A percentile compares a stretch with the other conserved stretches of the same genome.
Evolutionary conservation across 805 yeast genomes (phyloP).

Genomic region (Candida methanosorbosa): DNA sequence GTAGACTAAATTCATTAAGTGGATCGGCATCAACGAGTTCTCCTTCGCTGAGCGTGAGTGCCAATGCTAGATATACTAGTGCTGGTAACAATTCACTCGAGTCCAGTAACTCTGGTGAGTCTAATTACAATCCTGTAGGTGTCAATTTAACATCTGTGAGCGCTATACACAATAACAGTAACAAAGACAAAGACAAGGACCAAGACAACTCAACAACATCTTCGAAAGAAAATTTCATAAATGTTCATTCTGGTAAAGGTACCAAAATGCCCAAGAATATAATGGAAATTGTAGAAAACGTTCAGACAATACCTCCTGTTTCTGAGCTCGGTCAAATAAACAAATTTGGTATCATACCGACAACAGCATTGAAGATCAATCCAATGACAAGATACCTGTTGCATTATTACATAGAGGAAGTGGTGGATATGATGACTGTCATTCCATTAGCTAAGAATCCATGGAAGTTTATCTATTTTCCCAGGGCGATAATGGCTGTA

Average conservation of each 20-base stretch:
- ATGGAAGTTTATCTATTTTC: slow-evolving; percentile 82
- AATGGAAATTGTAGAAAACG: slow-evolving; percentile 36
- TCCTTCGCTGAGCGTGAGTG: too few species aligned
- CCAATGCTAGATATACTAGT: background rate
- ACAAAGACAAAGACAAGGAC: background rate
- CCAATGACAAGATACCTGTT: slow-evolving; percentile 67
- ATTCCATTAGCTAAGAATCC: slow-evolving; percentile 68
- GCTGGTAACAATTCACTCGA: too few species aligned
- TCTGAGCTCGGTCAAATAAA: slow-evolving; percentile 33
- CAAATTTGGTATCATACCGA: slow-evolving; percentile 32
- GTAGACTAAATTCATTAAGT: too few species aligned
- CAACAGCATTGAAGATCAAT: slow-evolving; percentile 52
- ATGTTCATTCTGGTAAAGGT: slow-evolving; percentile 22
- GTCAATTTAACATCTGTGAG: too few species aligned
- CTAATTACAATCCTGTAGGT: too few species aligned
- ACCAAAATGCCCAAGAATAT: slow-evolving; percentile 43
- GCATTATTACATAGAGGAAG: slow-evolving; percentile 63
- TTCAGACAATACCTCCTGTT: slow-evolving; percentile 32
- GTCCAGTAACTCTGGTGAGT: background rate
- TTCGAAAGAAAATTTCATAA: slow-evolving; percentile 8
- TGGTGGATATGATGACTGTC: slow-evolving; percentile 67
- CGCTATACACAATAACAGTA: background rate
- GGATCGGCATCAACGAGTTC: too few species aligned
- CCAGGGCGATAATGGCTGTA: slow-evolving; percentile 71
- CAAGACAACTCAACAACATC: background rate